Percentiles rank a stretch among this genome's conserved stretches.
Conservation (phyloP, 1,284 basidiomycete genomes). For the Cerrena zonata region DNA sequence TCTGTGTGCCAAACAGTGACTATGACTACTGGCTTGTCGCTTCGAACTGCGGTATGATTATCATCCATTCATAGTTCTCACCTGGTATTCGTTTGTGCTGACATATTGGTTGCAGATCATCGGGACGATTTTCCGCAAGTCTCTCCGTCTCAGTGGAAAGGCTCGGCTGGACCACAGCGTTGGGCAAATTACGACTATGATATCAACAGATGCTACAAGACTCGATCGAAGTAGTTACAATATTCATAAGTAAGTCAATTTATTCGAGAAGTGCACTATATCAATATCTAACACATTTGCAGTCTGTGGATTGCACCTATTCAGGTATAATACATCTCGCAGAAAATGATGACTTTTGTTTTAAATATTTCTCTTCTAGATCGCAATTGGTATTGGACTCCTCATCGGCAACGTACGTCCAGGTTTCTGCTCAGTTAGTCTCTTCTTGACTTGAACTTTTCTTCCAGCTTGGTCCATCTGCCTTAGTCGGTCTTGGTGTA, state of each 20-base stretch:
- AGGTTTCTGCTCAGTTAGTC: background rate
- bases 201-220: conserved; percentile 54
- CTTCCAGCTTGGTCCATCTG: conserved; percentile 57
- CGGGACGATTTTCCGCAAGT: conserved; percentile 66
- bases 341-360: background rate
- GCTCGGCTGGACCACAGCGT: conserved; percentile 54
- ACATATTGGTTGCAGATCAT: conserved; percentile 48
- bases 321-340: conserved; percentile 32
- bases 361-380: conserved; percentile 34
- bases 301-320: conserved; percentile 56
- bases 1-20: conserved; percentile 30
- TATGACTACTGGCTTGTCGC: conserved; percentile 46
- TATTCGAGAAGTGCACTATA: background rate
- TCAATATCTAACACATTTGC: conserved; percentile 7
- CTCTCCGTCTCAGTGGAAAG: conserved; percentile 62
- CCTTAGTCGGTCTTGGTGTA: conserved; percentile 66
- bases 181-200: conserved; percentile 69
- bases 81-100: too few species aligned
- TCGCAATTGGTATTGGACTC: conserved; percentile 59
- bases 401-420: conserved; percentile 49
- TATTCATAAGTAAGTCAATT: conserved; percentile 43
- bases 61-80: too few species aligned
- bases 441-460: background rate
- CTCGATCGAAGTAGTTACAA: conserved; percentile 44
- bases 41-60: conserved; percentile 45